phyloP scores from a whole-genome alignment of 1,139 yeast species.

The Candida sojae region DNA sequence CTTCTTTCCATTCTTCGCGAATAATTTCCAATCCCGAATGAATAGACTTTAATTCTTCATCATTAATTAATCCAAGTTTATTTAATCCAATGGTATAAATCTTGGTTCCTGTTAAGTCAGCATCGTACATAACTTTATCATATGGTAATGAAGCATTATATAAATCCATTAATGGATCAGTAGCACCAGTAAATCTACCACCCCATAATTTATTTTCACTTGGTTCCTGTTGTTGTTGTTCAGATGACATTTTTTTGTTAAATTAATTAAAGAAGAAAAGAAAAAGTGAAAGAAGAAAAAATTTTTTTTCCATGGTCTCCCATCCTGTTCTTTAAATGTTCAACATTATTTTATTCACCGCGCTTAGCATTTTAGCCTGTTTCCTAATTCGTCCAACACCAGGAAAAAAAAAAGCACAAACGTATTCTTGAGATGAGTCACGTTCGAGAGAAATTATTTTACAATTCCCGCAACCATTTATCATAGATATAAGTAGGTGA shows the following conservation, averaged over 20 bases:
- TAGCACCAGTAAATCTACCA: conserved; percentile 95
- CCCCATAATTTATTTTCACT: conserved; percentile 86
- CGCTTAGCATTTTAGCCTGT: background rate
- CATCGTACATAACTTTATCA: conserved; percentile 91
- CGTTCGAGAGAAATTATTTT: no score
- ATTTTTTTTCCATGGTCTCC: no score
- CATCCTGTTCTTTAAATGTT: no score
- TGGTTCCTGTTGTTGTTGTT: conserved; percentile 30
- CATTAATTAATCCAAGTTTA: conserved; percentile 72
- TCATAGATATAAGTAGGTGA: no score
- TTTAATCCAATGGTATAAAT: conserved; percentile 87
- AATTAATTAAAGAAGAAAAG: background rate
- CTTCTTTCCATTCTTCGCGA: conserved; percentile 77
- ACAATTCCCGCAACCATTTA: no score
- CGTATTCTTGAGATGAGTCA: no score
- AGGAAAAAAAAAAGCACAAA: no score
- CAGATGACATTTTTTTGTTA: conserved; percentile 10
- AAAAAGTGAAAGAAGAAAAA: background rate
- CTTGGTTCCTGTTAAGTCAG: conserved; percentile 90
- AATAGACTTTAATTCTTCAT: conserved; percentile 72
- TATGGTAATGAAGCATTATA: conserved; percentile 97
- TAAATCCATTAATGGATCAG: conserved; percentile 95
- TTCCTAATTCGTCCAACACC: background rate
- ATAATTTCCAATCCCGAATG: conserved; percentile 78
- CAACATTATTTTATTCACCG: background rate